Percentiles rank a stretch among this genome's conserved stretches.
These are phyloP conservation scores for Candida verbasci DNA, from an alignment of 805 yeast species.

Conservation along the genomic window DNA sequence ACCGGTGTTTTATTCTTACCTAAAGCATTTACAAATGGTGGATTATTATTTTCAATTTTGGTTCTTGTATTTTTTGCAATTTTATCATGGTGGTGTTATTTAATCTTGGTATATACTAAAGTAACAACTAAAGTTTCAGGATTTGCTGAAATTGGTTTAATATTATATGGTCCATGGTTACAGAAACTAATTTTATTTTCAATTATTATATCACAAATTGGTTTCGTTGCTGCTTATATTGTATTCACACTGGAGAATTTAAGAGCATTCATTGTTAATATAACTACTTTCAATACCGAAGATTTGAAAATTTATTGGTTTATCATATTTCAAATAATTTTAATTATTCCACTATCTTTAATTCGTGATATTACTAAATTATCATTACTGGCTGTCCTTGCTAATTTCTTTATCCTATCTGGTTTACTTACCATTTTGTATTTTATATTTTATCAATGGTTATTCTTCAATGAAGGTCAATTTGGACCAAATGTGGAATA, in stretches of 20 bases:
- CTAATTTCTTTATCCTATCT: slow-evolving; percentile 62
- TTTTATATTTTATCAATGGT: slow-evolving; percentile 46
- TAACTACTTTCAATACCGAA: slow-evolving; percentile 37
- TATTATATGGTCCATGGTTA: slow-evolving; percentile 61
- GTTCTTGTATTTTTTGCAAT: slow-evolving; percentile 58
- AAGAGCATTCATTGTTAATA: slow-evolving; percentile 54
- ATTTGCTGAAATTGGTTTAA: slow-evolving; percentile 73
- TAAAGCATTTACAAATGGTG: slow-evolving; percentile 69
- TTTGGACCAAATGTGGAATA: slow-evolving; percentile 47
- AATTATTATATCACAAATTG: slow-evolving; percentile 67
- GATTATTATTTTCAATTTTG: slow-evolving; percentile 52
- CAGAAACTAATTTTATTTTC: slow-evolving; percentile 60
- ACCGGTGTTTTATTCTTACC: slow-evolving; percentile 74
- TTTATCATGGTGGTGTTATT: slow-evolving; percentile 76
- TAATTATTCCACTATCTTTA: slow-evolving; percentile 66
- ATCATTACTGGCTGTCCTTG: slow-evolving; percentile 66
- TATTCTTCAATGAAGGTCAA: slow-evolving; percentile 19
- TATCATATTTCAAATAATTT: slow-evolving; percentile 50
- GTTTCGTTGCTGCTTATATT: slow-evolving; percentile 77
- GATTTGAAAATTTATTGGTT: slow-evolving; percentile 38
- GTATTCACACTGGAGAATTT: slow-evolving; percentile 74
- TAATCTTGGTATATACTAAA: slow-evolving; percentile 57
- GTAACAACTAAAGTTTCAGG: slow-evolving; percentile 58
- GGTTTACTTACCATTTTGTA: slow-evolving; percentile 65
- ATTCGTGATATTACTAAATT: slow-evolving; percentile 73